A percentile compares a stretch with the other conserved stretches of the same genome.
phyloP scores from a whole-genome alignment of 495 filamentous ascomycete genomes.

The Cetradonia linearis region DNA sequence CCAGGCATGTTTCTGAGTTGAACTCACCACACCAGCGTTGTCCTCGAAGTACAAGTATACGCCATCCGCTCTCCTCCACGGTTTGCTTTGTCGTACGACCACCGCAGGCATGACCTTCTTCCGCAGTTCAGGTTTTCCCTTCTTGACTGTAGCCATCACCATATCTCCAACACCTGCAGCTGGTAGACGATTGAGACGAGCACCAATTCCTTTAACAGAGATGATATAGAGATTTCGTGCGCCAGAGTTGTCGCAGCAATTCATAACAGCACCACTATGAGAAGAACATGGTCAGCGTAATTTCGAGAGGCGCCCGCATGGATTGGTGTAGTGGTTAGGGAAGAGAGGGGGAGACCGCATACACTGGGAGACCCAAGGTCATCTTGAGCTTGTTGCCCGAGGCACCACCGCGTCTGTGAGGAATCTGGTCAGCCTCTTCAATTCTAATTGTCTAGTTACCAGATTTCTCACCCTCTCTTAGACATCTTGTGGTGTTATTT shows the following conservation, averaged over 20 bases:
- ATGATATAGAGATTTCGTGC: slow-evolving; percentile 99
- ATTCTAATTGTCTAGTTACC: slow-evolving; percentile 1
- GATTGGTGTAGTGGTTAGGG: not conserved
- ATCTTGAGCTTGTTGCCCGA: slow-evolving; percentile 99
- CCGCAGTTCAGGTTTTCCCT: slow-evolving; percentile 97
- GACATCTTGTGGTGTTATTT: slow-evolving; percentile 38
- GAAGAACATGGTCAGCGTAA: slow-evolving; percentile 19
- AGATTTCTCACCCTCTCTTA: slow-evolving; percentile 42
- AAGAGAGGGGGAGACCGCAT: slow-evolving; percentile 34
- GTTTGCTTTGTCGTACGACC: slow-evolving; percentile 96
- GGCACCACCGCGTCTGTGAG: slow-evolving; percentile 67
- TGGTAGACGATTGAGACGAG: slow-evolving; percentile 93
- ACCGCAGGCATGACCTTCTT: slow-evolving; percentile 99
- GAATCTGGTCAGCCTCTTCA: slow-evolving; percentile 27
- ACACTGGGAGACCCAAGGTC: slow-evolving; percentile 99
- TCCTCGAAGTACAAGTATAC: slow-evolving; percentile 99
- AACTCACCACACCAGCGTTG: slow-evolving; percentile 93
- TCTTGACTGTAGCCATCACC: slow-evolving; percentile 99
- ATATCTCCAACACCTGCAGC: slow-evolving; percentile 98
- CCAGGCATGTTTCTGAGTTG: not conserved
- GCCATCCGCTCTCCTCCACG: slow-evolving; percentile 94
- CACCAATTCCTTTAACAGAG: slow-evolving; percentile 98
- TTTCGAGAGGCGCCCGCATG: not conserved
- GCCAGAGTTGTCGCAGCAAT: slow-evolving; percentile 97
- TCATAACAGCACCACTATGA: slow-evolving; percentile 84